Evolutionary conservation across 2,329 filamentous ascomycete species (phyloP).

Genomic region (Fusarium floridanum): DNA sequence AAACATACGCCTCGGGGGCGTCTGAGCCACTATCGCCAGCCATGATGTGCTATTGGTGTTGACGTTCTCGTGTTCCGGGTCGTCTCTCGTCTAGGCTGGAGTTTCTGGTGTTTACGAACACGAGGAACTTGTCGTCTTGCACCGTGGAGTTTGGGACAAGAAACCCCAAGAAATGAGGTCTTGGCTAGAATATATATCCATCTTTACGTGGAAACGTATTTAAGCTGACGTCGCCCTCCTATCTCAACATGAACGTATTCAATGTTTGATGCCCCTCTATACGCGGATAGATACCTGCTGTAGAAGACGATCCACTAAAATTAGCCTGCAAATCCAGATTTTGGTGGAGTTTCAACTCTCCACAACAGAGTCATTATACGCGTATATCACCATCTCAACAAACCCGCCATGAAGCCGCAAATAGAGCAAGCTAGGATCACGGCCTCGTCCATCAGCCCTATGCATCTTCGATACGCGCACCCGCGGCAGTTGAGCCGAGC

Average conservation of each 20-base stretch:
- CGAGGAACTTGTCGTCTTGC: background rate
- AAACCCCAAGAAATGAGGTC: background rate
- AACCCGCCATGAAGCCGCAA: slow-evolving; percentile 1
- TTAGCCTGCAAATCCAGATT: background rate
- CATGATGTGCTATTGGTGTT: slow-evolving; percentile 25
- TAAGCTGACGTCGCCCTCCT: background rate
- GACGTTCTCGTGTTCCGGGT: slow-evolving; percentile 3
- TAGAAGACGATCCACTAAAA: slow-evolving; percentile 10
- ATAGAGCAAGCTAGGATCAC: background rate
- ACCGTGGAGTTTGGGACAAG: background rate
- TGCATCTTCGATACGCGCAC: slow-evolving; percentile 2
- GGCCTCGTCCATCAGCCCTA: slow-evolving; percentile 23
- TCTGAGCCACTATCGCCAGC: slow-evolving; percentile 15
- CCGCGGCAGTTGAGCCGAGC: background rate
- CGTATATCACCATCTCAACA: slow-evolving; percentile 19
- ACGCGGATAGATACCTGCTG: slow-evolving; percentile 23
- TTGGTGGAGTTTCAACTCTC: background rate
- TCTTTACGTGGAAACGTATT: slow-evolving; percentile 13
- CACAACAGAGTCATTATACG: slow-evolving; percentile 20
- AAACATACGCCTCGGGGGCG: slow-evolving; percentile 26
- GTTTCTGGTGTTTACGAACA: background rate
- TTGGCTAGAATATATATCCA: slow-evolving; percentile 32
- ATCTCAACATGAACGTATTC: background rate
- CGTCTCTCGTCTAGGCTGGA: background rate
- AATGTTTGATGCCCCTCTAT: slow-evolving; percentile 13